Base-by-base conservation (phyloP, 176 grass and related monocot genomes). In the Cocos nucifera region DNA sequence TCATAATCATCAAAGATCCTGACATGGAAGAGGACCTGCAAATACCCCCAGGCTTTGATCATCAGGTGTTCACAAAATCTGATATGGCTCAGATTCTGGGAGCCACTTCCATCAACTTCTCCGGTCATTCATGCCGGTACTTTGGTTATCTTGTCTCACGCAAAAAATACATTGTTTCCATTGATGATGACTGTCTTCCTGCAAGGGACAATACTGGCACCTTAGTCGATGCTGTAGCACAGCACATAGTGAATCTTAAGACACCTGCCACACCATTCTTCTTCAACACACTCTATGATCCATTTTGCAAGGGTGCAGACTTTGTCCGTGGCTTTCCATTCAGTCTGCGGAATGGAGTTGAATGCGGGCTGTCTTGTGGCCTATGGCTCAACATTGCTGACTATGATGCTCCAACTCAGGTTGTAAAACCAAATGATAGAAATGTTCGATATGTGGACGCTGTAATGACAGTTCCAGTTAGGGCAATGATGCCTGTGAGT, bases 321-420 rank as follows among this genome's bases (percentile, higher is more conserved):
- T 98, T 98, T 61, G 93, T 98, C 62, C 93, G 93, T 56, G 93
- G 93, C 19, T 98, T 92, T 73, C 93, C 89, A 51, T 98, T 98
- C 58, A 98, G 93, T 67, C 59, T 92, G 81, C 83, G 93, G 0
- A 77, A 72, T 23, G 89, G 89, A 6, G 87, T 85, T n/a, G 83
- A 87, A 17, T 92, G 84, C 56, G 71, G 67, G 59, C 74, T 98
- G 60, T 98, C 93, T 1, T 88, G 87, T 73, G 93, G 93, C 10
- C 67, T 98, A 18, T 98, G 87, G 93, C 70, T 98, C 60, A 86
- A 98, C 61, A 71, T 88, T 6, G 87, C 81, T 0, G 93, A 98
- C 62, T 98, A 92, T 0, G 93, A 98, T 71, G 84, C 87, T 53
- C 80, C 86, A 63, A 98, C 93, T 35, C 93, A 98, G 89, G 78